Conservation (phyloP, 352 stramenopile genomes). For the Globisporangium spinosum region DNA sequence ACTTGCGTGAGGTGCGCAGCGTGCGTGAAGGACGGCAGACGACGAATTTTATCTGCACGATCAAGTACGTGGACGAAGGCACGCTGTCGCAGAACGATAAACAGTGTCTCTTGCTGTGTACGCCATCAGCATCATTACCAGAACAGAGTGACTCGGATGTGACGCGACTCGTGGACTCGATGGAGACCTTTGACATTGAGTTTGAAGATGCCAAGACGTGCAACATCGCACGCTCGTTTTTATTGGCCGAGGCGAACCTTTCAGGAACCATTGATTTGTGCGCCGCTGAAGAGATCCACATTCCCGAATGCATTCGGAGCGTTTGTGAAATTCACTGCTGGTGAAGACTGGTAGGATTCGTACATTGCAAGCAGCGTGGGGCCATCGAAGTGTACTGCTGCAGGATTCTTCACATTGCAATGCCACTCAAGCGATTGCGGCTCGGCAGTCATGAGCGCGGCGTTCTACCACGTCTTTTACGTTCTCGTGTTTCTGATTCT, state of each 20-base stretch:
- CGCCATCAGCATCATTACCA: background rate
- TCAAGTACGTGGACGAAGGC: slow-evolving; percentile 63
- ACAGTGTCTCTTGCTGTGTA: slow-evolving; percentile 18
- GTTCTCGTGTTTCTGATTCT: slow-evolving; percentile 74
- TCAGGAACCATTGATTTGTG: slow-evolving; percentile 42
- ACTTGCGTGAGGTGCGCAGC: slow-evolving; percentile 47
- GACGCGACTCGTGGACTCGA: slow-evolving; percentile 13
- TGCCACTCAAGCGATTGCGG: slow-evolving; percentile 62
- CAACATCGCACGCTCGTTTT: slow-evolving; percentile 56
- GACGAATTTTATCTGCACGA: slow-evolving; percentile 77
- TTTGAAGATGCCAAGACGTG: slow-evolving; percentile 52
- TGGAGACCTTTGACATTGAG: slow-evolving; percentile 71
- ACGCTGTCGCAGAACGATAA: slow-evolving; percentile 29
- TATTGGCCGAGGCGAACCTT: slow-evolving; percentile 45
- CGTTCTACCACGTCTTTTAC: slow-evolving; percentile 84
- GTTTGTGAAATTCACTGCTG: slow-evolving; percentile 81
- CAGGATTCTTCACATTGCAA: slow-evolving; percentile 24
- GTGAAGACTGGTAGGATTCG: slow-evolving; percentile 83
- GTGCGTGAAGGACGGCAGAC: slow-evolving; percentile 69
- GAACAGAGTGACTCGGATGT: slow-evolving; percentile 12
- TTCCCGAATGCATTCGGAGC: slow-evolving; percentile 68
- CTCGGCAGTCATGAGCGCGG: slow-evolving; percentile 47
- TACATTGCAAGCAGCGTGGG: slow-evolving; percentile 66
- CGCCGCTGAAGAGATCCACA: slow-evolving; percentile 51
- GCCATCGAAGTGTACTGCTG: slow-evolving; percentile 54